Evolutionary conservation across 306 rosid genomes (phyloP).

Genomic region (Amphicarpaea edgeworthii): DNA sequence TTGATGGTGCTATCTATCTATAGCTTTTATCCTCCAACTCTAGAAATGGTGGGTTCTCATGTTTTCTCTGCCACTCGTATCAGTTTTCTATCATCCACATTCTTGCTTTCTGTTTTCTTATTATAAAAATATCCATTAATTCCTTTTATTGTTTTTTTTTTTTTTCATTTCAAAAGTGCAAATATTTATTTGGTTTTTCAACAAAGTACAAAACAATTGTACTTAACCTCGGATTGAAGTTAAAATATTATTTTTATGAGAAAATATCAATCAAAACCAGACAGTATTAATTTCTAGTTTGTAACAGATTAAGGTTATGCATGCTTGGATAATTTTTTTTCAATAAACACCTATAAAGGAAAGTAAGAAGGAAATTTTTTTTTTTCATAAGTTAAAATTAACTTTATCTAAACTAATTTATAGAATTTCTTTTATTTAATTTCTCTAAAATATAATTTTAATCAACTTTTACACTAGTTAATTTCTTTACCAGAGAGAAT

Average conservation of each 20-base stretch:
- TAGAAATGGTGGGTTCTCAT: slow-evolving; percentile 54
- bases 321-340: not conserved
- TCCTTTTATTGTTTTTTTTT: not conserved
- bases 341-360: not conserved
- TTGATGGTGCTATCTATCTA: slow-evolving; percentile 42
- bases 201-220: not conserved
- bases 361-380: not conserved
- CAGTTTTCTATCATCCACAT: slow-evolving; percentile 49
- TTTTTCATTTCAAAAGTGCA: not conserved
- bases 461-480: not conserved
- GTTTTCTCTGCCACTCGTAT: slow-evolving; percentile 54
- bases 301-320: not conserved
- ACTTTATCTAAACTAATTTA: not conserved
- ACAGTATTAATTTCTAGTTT: not conserved
- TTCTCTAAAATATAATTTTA: not conserved
- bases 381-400: not conserved
- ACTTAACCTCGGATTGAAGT: not conserved
- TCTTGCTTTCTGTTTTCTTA: slow-evolving; percentile 48
- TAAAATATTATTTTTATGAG: not conserved
- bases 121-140: slow-evolving; percentile 45
- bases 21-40: slow-evolving; percentile 35
- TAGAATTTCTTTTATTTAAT: not conserved
- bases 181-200: not conserved
- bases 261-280: not conserved
- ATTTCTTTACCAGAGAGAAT: not conserved